Evolutionary conservation across 2,329 filamentous ascomycete genomes (phyloP), one percentile per base, ranked within the genome.

Genomic region (Kalmusia sp.): DNA sequence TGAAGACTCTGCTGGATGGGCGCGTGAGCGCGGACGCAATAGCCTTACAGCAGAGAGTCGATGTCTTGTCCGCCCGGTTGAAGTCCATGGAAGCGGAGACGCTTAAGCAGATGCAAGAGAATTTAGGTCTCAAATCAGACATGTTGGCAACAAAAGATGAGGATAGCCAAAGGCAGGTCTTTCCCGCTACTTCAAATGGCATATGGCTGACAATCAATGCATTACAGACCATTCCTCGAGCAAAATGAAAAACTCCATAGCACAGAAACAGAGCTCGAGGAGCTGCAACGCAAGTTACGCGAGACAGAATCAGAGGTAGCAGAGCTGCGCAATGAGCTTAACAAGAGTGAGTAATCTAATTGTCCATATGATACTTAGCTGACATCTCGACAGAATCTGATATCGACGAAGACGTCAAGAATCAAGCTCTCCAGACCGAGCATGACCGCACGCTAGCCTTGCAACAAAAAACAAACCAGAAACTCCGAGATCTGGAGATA

Each of bases 61-160:
- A 76, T 27, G 67, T 76, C 14, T 61, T 76, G 17, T 69, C 61
- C 28, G 67, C 70, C 21, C 63, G 73, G 7, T 51, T 74, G 51
- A 71, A 68, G 58, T 71, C 67, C 6, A 59, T 77, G 6, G 75
- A 78, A 52, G 59, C 65, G 14, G 72, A 77, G 49, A 77, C 74
- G 21, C 67, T 78, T 25, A 74, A 77, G 57, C 70, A 76, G 24
- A 72, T 76, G 63, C 72, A 75, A 43, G 75, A 78, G 49, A 76
- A 76, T 46, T 50, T 75, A 8, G 73, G 72, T 1, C 51, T 76
- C 17, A 65, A 70, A 35, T 71, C 73, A 4, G 71, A 76, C 22
- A 64, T 76, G 47, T 71, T 73, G 64, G 59, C 65, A 8, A 64
- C 63, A 41, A 69, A 69, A 49, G 68, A 76, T 40, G 70, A 74